These are phyloP conservation scores for Ceratobasidium sp. DNA, from an alignment of 1,284 basidiomycete species.

Conservation along the genomic window DNA sequence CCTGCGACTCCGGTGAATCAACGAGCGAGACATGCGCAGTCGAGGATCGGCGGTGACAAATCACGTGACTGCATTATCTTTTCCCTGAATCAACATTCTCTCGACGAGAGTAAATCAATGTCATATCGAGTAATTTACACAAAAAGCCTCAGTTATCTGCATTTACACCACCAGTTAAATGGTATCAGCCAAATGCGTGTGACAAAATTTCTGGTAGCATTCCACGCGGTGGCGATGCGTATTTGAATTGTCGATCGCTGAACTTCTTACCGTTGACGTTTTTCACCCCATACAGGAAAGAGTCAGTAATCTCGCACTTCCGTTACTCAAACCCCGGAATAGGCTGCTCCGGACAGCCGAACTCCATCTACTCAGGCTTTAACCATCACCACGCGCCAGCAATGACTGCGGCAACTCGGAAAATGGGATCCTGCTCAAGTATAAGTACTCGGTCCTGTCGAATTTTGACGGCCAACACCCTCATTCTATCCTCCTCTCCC, in stretches of 20 bases:
- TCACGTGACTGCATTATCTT: too few species aligned
- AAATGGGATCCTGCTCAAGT: slow-evolving; percentile 13
- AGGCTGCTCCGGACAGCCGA: slow-evolving; percentile 16
- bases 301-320: slow-evolving; percentile 9
- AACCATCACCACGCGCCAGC: slow-evolving; percentile 13
- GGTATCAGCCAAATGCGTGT: too few species aligned
- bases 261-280: neutral
- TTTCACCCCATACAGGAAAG: neutral
- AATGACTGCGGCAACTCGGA: slow-evolving; percentile 22
- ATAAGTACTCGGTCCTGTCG: slow-evolving; percentile 32
- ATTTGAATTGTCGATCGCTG: slow-evolving; percentile 17
- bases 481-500: neutral
- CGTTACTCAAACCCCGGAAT: slow-evolving; percentile 16
- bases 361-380: neutral
- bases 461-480: slow-evolving; percentile 13
- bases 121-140: too few species aligned
- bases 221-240: slow-evolving; percentile 37
- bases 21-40: slow-evolving; percentile 29
- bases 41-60: neutral
- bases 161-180: too few species aligned
- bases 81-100: too few species aligned
- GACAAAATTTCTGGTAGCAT: slow-evolving; percentile 12
- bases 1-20: slow-evolving; percentile 30
- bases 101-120: too few species aligned
- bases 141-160: too few species aligned